Conservation (phyloP, 345 rosid species). For the Gossypium thurberi region DNA sequence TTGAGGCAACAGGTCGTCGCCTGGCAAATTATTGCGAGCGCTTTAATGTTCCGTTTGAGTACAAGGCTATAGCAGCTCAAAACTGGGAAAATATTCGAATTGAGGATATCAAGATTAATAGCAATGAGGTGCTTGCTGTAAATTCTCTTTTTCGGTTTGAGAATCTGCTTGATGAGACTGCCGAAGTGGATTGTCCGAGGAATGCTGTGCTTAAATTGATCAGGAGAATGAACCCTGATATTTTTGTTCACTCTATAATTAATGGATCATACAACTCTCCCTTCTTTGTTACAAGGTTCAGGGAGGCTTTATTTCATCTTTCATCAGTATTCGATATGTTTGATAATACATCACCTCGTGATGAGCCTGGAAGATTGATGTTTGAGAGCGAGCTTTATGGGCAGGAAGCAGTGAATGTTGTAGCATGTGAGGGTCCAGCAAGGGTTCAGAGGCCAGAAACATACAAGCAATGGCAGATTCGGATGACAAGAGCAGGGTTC, state of each 20-base stretch:
- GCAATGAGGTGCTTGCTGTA: conserved; percentile 58
- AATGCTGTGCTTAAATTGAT: conserved; percentile 50
- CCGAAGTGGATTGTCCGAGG: conserved; percentile 48
- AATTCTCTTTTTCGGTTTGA: conserved; percentile 38
- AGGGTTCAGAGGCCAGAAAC: conserved; percentile 83
- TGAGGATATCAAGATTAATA: conserved; percentile 53
- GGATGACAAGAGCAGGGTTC: conserved; percentile 60
- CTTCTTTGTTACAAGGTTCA: conserved; percentile 66
- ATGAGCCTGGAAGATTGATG: conserved; percentile 42
- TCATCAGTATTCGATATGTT: conserved; percentile 63
- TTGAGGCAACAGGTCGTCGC: conserved; percentile 66
- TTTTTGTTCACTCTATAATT: conserved; percentile 38
- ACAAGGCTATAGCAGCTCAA: conserved; percentile 46
- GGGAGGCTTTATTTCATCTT: conserved; percentile 69
- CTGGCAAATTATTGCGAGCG: conserved; percentile 59
- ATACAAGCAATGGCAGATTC: conserved; percentile 71
- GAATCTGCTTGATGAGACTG: conserved; percentile 60
- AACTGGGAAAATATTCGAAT: conserved; percentile 66
- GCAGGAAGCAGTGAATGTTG: conserved; percentile 55
- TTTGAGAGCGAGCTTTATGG: conserved; percentile 60
- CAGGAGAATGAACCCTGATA: conserved; percentile 46
- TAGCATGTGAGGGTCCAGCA: conserved; percentile 76
- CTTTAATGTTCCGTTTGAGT: conserved; percentile 70
- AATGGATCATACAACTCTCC: conserved; percentile 79
- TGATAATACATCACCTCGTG: conserved; percentile 40